Evolutionary conservation across 169 alveolate species (phyloP).

Genomic region (Cryptosporidium felis): DNA sequence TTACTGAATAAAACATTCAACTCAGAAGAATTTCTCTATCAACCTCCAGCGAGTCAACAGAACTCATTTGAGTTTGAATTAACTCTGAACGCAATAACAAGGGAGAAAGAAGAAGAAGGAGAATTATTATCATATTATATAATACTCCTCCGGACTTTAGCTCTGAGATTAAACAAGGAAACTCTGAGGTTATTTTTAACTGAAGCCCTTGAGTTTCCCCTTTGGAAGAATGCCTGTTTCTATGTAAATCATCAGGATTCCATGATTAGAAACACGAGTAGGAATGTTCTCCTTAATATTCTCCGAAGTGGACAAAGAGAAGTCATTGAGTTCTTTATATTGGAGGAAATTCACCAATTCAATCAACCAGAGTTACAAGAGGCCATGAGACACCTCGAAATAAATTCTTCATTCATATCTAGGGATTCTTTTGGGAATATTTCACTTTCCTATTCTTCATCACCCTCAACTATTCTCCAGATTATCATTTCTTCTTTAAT

Average conservation of each 20-base stretch:
- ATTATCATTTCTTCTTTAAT: neutral
- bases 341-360: slow-evolving; percentile 13
- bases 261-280: slow-evolving; percentile 72
- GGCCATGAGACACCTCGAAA: neutral
- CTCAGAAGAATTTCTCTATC: neutral
- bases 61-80: neutral
- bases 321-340: slow-evolving; percentile 1
- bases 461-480: neutral
- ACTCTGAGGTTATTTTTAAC: slow-evolving; percentile 26
- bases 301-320: slow-evolving; percentile 23
- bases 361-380: neutral
- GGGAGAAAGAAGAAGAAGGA: slow-evolving; percentile 61
- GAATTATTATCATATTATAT: slow-evolving; percentile 71
- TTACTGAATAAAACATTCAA: slow-evolving; percentile 31
- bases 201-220: slow-evolving; percentile 19
- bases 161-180: slow-evolving; percentile 66
- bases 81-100: neutral
- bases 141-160: slow-evolving; percentile 55
- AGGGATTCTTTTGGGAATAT: neutral
- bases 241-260: slow-evolving; percentile 69
- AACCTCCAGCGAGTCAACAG: no score
- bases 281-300: slow-evolving; percentile 71
- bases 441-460: no score
- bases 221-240: slow-evolving; percentile 61
- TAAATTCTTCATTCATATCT: neutral